Evolutionary conservation across 331 rosid genomes (phyloP), one percentile per base, ranked within the genome.

Genomic region (Stylosanthes scabra): DNA sequence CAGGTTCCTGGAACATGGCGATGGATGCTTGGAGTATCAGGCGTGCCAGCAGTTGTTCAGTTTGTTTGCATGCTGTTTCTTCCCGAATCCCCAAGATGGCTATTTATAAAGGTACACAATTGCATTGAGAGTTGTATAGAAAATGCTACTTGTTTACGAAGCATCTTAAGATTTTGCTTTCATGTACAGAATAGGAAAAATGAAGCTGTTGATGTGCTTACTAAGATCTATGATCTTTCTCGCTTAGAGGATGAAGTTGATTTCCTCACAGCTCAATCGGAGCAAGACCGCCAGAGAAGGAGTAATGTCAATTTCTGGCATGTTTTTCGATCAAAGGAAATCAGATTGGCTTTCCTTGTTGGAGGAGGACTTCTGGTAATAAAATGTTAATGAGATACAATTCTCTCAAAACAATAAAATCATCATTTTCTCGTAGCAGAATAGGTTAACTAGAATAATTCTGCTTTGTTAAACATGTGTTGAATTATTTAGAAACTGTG

Each of bases 1-100:
- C 78, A 87, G 91, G 91, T 89, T 77, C 96, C 97, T 1, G 97
- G 97, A 62, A 91, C 97, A 45, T 91, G 97, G 97, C 80, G 97
- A 70, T 91, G 97, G 97, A 89, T 91, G 97, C 93, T 91, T 16
- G 97, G 97, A 79, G 88, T 80, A 77, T 84, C 97, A 11, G 90
- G 83, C 14, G 84, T 87, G 6, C 97, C 97, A 10, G 97, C 97
- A 6, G 28, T 91, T 71, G 13, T 89, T 82, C 97, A 91, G 77
- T 89, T 91, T 61, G 41, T 55, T 68, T 77, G 78, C 54, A 91
- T 89, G 97, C 78, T 91, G 54, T 87, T 54, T 82, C 81, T 91
- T 55, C 97, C 97, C 3, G 97, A 91, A 83, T 91, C 97, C 66
- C 97, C 97, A 1, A 75, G 97, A 74, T 91, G 97, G 97, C 90